Evolutionary conservation across 129 eudicot genomes (phyloP).

Genomic region (Flaveria linearis): DNA sequence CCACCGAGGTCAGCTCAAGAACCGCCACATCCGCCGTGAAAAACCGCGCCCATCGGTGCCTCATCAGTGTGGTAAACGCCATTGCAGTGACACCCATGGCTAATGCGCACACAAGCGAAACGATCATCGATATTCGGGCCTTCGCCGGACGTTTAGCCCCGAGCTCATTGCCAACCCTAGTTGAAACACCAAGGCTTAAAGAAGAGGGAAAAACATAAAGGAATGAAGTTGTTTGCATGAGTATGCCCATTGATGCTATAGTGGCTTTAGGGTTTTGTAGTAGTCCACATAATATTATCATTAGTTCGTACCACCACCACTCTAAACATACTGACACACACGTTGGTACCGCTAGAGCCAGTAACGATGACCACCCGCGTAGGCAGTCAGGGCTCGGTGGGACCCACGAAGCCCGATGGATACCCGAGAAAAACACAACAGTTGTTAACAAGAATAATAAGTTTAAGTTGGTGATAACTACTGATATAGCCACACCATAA

Average conservation of each 20-base stretch:
- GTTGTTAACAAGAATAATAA: slow-evolving; percentile 46
- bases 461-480: slow-evolving; percentile 73
- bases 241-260: slow-evolving; percentile 86
- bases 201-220: slow-evolving; percentile 87
- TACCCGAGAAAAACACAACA: slow-evolving; percentile 64
- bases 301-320: slow-evolving; percentile 99
- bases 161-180: slow-evolving; percentile 83
- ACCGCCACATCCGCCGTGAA: slow-evolving; percentile 69
- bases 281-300: slow-evolving; percentile 84
- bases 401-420: slow-evolving; percentile 78
- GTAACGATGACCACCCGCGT: slow-evolving; percentile 70
- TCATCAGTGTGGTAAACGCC: slow-evolving; percentile 61
- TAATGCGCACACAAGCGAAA: slow-evolving; percentile 54
- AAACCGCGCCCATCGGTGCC: slow-evolving; percentile 71
- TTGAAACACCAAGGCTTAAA: slow-evolving; percentile 81
- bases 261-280: slow-evolving; percentile 70
- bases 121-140: slow-evolving; percentile 71
- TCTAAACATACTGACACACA: slow-evolving; percentile 83
- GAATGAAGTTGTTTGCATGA: slow-evolving; percentile 85
- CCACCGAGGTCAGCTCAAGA: slow-evolving; percentile 65
- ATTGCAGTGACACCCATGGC: slow-evolving; percentile 62
- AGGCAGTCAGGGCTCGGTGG: slow-evolving; percentile 67
- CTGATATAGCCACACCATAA: slow-evolving; percentile 79
- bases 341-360: slow-evolving; percentile 63
- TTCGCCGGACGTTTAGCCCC: slow-evolving; percentile 68